A percentile compares a stretch with the other conserved stretches of the same genome.
These are phyloP conservation scores for Solanum verrucosum DNA, from an alignment of 257 asterid genomes.

Conservation along the genomic window DNA sequence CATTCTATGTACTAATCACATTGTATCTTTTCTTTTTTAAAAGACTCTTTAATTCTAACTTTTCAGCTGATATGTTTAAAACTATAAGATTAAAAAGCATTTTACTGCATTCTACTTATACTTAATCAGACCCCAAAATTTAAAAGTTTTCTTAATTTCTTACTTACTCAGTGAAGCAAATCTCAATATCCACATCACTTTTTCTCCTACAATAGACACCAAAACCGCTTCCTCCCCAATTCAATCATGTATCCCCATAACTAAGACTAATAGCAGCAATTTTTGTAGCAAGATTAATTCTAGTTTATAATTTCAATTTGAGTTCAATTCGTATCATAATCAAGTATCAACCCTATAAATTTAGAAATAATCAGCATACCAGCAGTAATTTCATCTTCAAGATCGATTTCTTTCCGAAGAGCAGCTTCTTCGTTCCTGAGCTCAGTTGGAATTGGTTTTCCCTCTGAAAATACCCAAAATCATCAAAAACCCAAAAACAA, in stretches of 20 bases:
- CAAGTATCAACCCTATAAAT: too few relatives aligned
- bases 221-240: not conserved
- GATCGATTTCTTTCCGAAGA: slow-evolving; percentile 86
- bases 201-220: not conserved
- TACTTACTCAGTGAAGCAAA: not conserved
- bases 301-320: not conserved
- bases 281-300: not conserved
- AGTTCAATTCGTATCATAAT: not conserved
- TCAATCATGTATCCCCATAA: not conserved
- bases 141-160: too few relatives aligned
- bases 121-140: too few relatives aligned
- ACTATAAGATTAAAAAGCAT: too few relatives aligned
- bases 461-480: slow-evolving; percentile 38
- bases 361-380: slow-evolving; percentile 20
- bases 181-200: not conserved
- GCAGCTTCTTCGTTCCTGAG: slow-evolving; percentile 90
- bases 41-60: too few relatives aligned
- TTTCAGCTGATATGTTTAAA: too few relatives aligned
- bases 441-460: slow-evolving; percentile 96
- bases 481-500: not conserved
- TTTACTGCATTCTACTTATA: too few relatives aligned
- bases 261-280: not conserved
- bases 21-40: too few relatives aligned
- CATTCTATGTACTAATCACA: too few relatives aligned
- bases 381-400: slow-evolving; percentile 82